Evolutionary conservation across 1,139 yeast species (phyloP), one percentile per base, ranked within the genome.

Genomic region (Candida glucosophila): DNA sequence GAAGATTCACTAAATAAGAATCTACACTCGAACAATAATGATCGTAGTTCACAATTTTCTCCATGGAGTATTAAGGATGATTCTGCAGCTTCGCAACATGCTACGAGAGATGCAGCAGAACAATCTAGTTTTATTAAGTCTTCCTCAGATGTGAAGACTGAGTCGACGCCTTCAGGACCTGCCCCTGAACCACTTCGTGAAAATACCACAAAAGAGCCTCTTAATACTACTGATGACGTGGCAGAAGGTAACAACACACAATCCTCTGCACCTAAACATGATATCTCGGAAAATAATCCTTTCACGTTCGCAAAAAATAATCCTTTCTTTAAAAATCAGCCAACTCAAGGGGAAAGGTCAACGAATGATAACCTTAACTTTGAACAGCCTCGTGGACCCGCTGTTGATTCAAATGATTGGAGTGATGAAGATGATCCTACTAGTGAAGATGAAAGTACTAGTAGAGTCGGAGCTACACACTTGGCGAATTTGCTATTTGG

Each of bases 401-500:
- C 7, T 6, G 12, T 7, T 10, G 70, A 53, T 29, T 55, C 47
- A 24, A 67, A 63, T 29, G 79, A 69, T 36, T 74, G 81, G 80
- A 74, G 73, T 33, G 74, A 72, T 40, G 69, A 67, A 5, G 82
- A 73, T 23, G 73, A 67, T 2, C 74, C 71, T 37, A 58, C 55
- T 2, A 55, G 55, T 13, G 77, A 69, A 14, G 70, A 64, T 17
- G 67, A 60, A 22, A 50, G 41, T 5, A 67, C 67, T 3, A 61
- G 67, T 30, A 58, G 69, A 24, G 64, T 69, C 1, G 76, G 77
- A 22, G 78, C 82, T 9, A 73, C 78, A 3, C 67, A 71, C 30
- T 59, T 76, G 32, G 82, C 83, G 2, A 72, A 74, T 35, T 53
- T 74, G 41, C 54, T 73, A 24, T 73, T 75, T 44, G 78, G 81